phyloP scores from a whole-genome alignment of 2,329 filamentous ascomycete genomes.

The Fusarium tjaetaba region DNA sequence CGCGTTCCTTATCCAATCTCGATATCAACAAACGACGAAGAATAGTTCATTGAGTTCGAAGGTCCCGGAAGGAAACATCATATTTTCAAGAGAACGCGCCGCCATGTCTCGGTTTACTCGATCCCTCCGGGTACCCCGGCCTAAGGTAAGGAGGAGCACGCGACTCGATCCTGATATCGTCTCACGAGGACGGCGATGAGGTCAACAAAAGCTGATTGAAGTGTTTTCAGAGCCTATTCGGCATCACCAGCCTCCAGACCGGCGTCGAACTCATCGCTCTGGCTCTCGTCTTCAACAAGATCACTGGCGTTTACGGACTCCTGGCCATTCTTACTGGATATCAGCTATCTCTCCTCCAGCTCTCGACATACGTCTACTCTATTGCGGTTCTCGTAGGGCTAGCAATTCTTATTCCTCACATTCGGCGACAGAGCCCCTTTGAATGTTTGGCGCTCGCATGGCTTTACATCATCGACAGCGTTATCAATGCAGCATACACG shows the following conservation, averaged over 20 bases:
- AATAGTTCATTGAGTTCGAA: not conserved
- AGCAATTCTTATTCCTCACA: constrained; percentile 78
- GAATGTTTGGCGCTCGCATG: constrained; percentile 85
- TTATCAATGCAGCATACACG: constrained; percentile 85
- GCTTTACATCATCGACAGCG: constrained; percentile 84
- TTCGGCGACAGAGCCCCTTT: constrained; percentile 80
- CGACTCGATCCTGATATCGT: constrained; percentile 2
- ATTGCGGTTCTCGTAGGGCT: constrained; percentile 75
- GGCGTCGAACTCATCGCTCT: constrained; percentile 87
- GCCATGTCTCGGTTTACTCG: constrained; percentile 52
- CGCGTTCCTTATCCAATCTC: constrained; percentile 14
- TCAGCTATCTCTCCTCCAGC: constrained; percentile 81
- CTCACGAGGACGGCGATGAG: not conserved
- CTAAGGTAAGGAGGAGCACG: constrained; percentile 49
- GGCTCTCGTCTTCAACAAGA: constrained; percentile 88
- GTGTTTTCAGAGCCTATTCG: constrained; percentile 77
- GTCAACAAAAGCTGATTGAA: constrained; percentile 27
- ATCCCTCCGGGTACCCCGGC: constrained; percentile 53
- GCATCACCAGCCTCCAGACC: constrained; percentile 85
- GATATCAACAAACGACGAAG: constrained; percentile 1
- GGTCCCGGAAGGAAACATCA: not conserved
- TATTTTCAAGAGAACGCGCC: constrained; percentile 6
- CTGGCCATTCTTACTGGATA: constrained; percentile 90
- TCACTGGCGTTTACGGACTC: constrained; percentile 89
- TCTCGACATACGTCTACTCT: constrained; percentile 93